Evolutionary conservation across 176 grass and related monocot species (phyloP), one percentile per base, ranked within the genome.

Genomic region (Microstegium vimineum): DNA sequence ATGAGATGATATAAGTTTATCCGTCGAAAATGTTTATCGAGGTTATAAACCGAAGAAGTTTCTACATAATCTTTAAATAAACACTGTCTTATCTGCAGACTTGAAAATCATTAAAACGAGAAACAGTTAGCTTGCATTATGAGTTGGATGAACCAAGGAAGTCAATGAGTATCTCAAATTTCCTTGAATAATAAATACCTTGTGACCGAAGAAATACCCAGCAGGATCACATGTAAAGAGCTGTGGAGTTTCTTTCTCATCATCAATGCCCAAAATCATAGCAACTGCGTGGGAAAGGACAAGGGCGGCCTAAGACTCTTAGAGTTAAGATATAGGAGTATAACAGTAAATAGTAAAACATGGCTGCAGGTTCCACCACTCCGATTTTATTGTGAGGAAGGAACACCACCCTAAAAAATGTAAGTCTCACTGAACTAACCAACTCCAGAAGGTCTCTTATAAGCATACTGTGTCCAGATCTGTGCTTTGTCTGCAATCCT

Each of bases 191-290:
- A 42, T 32, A 15, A 61, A 80, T 90, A 94, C 91, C 88, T 86
- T 88, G 88, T 88, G 85, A 20, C 88, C 91, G 56, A 90, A 76
- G 59, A 86, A 83, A 71, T 77, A 61, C 22, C 91, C 91, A 76
- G 85, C 74, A 43, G 91, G 91, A 69, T 93, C 85, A 83, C 82
- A 88, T 62, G 80, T 93, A 68, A 86, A 93, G 30, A 93, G 88
- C 68, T 93, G 78, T 33, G 88, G 88, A 33, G 74, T 88, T 76
- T 76, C 82, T 61, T 83, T 85, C 79, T 90, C 88, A 82, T 90
- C 91, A 77, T 93, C 91, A 56, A 93, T 88, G 56, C 85, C 91
- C 79, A 93, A 71, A n/a, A 90, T 28, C 77, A 87, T 88, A 51
- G 91, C 74, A 71, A 85, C 91, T 90, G 38, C 28, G 46, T 18